Conservation (phyloP, 1,284 basidiomycete genomes). For the Ganoderma multipileum region DNA sequence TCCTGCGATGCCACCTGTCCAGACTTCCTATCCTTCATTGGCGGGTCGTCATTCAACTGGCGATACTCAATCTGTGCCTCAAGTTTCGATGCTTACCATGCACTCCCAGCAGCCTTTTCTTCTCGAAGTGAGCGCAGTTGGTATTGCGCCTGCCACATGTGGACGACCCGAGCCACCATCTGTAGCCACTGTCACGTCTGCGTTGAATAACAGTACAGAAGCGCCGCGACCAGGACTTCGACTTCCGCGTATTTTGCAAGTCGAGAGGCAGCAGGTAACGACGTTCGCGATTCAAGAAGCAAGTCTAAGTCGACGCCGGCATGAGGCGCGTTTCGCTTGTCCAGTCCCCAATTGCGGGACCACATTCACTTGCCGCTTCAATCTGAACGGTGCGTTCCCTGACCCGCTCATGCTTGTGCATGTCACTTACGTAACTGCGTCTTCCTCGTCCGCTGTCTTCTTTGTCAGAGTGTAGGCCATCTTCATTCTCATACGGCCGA, state of each 20-base stretch:
- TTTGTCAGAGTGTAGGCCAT: too few relatives aligned
- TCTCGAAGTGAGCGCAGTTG: too few relatives aligned
- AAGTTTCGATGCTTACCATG: conserved; percentile 34
- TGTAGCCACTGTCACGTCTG: too few relatives aligned
- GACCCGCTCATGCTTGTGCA: too few relatives aligned
- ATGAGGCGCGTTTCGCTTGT: conserved; percentile 91
- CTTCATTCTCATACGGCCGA: too few relatives aligned
- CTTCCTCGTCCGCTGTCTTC: too few relatives aligned
- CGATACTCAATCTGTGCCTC: conserved; percentile 37
- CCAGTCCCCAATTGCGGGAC: conserved; percentile 95
- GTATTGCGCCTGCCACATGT: too few relatives aligned
- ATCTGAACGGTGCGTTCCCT: conserved; percentile 69
- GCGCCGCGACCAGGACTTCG: conserved; percentile 3
- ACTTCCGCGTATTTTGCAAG: conserved; percentile 82
- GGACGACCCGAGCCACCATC: too few relatives aligned
- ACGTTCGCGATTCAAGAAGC: conserved; percentile 92
- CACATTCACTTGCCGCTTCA: conserved; percentile 91
- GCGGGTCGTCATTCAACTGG: conserved; percentile 28
- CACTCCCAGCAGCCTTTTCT: too few relatives aligned
- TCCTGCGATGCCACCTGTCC: conserved; percentile 19
- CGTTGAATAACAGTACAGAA: too few relatives aligned
- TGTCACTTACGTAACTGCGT: too few relatives aligned
- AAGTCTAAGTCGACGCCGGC: conserved; percentile 86
- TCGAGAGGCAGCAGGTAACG: conserved; percentile 92
- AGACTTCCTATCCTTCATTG: conserved; percentile 5